A percentile compares a stretch with the other conserved stretches of the same genome.
phyloP scores from a whole-genome alignment of 345 rosid genomes.

The Mercurialis annua region DNA sequence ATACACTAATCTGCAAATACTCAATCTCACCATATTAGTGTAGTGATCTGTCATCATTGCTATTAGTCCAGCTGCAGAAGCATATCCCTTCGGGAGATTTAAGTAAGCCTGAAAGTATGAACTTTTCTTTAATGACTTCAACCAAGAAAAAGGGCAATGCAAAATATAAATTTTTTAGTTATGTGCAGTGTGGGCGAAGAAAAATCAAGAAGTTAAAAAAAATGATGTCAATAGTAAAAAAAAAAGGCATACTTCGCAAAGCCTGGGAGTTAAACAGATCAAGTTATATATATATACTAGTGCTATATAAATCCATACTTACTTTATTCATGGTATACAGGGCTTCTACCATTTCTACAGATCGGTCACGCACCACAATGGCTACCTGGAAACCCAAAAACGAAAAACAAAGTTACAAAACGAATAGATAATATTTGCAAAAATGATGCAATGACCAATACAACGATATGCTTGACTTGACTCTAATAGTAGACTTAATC shows the following conservation, averaged over 20 bases:
- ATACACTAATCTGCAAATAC: neutral
- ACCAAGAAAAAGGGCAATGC: constrained; percentile 18
- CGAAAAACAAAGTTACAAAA: constrained; percentile 6
- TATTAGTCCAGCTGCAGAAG: constrained; percentile 73
- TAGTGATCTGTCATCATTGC: constrained; percentile 94
- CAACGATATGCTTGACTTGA: neutral
- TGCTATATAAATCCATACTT: constrained; percentile 12
- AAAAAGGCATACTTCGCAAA: neutral
- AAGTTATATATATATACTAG: neutral
- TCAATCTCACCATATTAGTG: constrained; percentile 51
- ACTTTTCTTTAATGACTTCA: constrained; percentile 4
- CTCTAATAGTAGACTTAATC: neutral
- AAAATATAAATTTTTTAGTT: constrained; percentile 4
- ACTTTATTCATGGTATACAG: constrained; percentile 82
- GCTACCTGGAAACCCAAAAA: constrained; percentile 58
- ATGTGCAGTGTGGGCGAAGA: neutral
- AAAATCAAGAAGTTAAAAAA: neutral
- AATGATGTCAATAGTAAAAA: neutral
- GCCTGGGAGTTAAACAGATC: neutral
- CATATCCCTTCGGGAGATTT: constrained; percentile 85
- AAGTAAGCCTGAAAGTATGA: constrained; percentile 67
- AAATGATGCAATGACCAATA: neutral
- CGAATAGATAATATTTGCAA: neutral
- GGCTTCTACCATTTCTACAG: constrained; percentile 88
- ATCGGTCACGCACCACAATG: constrained; percentile 56